Evolutionary conservation across 805 yeast genomes (phyloP).

Genomic region (Zygosaccharomyces bailii): DNA sequence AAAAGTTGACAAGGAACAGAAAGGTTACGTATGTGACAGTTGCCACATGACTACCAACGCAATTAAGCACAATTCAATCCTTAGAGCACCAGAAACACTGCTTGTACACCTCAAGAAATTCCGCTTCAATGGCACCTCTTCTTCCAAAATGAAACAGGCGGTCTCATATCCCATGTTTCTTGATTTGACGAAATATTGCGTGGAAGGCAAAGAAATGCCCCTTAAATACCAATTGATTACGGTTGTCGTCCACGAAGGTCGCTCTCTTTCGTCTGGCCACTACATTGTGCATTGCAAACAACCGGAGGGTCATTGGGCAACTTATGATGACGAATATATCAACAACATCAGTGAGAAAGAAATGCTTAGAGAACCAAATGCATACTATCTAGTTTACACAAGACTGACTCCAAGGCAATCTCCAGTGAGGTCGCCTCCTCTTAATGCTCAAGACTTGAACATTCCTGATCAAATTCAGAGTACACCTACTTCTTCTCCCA

Average conservation of each 20-base stretch:
- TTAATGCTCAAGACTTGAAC: constrained; percentile 14
- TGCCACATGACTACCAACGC: constrained; percentile 80
- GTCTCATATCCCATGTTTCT: constrained; percentile 76
- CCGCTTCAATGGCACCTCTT: constrained; percentile 74
- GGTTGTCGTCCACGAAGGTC: constrained; percentile 91
- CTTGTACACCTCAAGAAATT: constrained; percentile 87
- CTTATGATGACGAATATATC: constrained; percentile 90
- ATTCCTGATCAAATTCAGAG: constrained; percentile 17
- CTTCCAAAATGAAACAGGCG: constrained; percentile 83
- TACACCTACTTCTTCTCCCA: constrained; percentile 18
- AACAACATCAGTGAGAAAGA: constrained; percentile 66
- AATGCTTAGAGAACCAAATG: constrained; percentile 80
- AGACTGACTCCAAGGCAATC: constrained; percentile 58
- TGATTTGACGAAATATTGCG: constrained; percentile 64
- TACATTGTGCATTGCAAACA: constrained; percentile 88
- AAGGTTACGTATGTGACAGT: constrained; percentile 84
- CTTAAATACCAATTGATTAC: constrained; percentile 68
- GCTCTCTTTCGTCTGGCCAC: constrained; percentile 90
- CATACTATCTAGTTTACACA: constrained; percentile 84
- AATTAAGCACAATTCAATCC: constrained; percentile 66
- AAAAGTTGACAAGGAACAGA: constrained; percentile 63
- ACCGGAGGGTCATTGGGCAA: constrained; percentile 89
- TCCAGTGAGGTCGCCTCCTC: constrained; percentile 15
- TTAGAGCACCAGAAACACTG: constrained; percentile 83
- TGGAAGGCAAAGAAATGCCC: constrained; percentile 38